Evolutionary conservation across 2,329 filamentous ascomycete genomes (phyloP).

Genomic region (Trichoderma breve): DNA sequence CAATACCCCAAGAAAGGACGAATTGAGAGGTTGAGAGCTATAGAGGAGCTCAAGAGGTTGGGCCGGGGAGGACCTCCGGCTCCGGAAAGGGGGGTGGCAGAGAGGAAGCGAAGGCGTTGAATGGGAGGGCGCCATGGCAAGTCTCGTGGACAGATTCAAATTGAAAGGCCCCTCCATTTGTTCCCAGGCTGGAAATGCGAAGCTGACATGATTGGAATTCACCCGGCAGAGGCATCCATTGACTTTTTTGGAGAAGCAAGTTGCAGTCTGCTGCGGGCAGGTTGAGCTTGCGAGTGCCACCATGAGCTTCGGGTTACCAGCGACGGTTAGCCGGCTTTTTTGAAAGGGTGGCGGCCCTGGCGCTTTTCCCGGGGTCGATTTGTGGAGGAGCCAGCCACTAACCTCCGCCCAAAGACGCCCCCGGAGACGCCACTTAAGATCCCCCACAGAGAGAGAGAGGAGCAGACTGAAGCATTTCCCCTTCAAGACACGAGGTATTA

Average conservation of each 20-base stretch:
- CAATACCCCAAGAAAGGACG: background rate
- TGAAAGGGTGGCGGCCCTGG: background rate
- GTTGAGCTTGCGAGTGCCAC: slow-evolving; percentile 1
- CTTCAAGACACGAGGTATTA: background rate
- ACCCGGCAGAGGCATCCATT: background rate
- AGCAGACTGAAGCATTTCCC: background rate
- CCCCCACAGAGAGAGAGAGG: background rate
- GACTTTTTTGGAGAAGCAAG: background rate
- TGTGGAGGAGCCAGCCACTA: slow-evolving; percentile 1
- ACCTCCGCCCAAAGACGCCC: background rate
- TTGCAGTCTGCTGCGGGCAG: background rate
- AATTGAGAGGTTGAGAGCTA: background rate
- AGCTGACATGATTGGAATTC: background rate
- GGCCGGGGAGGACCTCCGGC: background rate
- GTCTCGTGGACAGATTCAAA: background rate
- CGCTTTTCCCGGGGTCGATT: background rate
- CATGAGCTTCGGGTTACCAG: slow-evolving; percentile 18
- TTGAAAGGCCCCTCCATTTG: background rate
- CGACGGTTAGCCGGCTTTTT: slow-evolving; percentile 17
- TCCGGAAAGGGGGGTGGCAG: slow-evolving; percentile 11
- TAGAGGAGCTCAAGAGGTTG: background rate
- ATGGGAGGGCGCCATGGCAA: background rate
- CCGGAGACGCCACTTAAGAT: background rate
- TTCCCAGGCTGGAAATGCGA: slow-evolving; percentile 7
- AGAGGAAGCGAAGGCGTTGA: background rate